Evolutionary conservation across 331 rosid genomes (phyloP).

Genomic region (Quercus phellos): DNA sequence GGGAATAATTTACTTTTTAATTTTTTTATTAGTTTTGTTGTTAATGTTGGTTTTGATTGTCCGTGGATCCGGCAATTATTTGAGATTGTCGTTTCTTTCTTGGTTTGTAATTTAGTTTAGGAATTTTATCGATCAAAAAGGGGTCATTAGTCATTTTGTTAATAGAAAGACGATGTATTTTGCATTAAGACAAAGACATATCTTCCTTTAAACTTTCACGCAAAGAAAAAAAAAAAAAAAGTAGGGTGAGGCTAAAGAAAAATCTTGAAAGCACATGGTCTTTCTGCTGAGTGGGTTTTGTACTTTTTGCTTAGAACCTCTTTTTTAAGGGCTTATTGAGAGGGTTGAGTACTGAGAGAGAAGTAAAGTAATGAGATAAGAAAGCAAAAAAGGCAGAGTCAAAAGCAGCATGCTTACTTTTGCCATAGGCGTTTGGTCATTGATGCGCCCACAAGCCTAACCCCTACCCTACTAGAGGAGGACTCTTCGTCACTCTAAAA

Average conservation of each 20-base stretch:
- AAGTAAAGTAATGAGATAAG: background rate
- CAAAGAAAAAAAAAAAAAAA: background rate
- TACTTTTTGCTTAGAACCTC: too few species aligned
- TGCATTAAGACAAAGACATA: background rate
- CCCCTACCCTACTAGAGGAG: background rate
- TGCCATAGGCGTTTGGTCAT: constrained; percentile 4
- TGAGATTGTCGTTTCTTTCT: constrained; percentile 31
- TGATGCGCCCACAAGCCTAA: constrained; percentile 14
- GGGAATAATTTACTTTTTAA: background rate
- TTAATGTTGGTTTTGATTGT: constrained; percentile 24
- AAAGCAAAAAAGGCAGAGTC: constrained; percentile 5
- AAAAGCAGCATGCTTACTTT: constrained; percentile 17
- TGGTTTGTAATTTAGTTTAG: constrained; percentile 1
- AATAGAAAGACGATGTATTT: constrained; percentile 8
- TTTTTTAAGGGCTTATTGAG: background rate
- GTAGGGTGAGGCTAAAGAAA: background rate
- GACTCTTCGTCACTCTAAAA: background rate
- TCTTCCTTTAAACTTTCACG: background rate
- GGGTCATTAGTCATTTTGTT: background rate
- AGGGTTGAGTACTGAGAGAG: background rate
- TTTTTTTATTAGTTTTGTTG: background rate
- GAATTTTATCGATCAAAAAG: constrained; percentile 5
- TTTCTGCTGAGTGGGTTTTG: background rate
- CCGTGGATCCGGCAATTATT: constrained; percentile 33
- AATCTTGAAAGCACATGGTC: background rate